A percentile compares a stretch with the other conserved stretches of the same genome.
Evolutionary conservation across 768 basidiomycete species (phyloP).

Genomic region (Suillus decipiens): DNA sequence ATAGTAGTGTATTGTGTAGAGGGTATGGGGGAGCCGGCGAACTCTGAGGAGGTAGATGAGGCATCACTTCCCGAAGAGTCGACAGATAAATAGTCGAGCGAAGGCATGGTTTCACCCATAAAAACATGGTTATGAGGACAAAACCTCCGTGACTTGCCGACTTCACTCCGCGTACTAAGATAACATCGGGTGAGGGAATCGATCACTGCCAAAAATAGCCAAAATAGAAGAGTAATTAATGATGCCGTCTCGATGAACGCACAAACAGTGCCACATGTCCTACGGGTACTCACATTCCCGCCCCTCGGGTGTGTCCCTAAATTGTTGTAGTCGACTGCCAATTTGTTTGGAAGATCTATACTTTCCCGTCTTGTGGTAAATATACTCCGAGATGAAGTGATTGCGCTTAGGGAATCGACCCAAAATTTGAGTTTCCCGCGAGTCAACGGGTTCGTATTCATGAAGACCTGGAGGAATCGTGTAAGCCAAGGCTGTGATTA

Average conservation of each 20-base stretch:
- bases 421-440: constrained; percentile 69
- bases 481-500: constrained; percentile 19
- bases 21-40: constrained; percentile 16
- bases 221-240: constrained; percentile 27
- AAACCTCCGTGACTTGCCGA: constrained; percentile 25
- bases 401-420: constrained; percentile 80
- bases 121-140: constrained; percentile 17
- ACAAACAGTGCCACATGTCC: constrained; percentile 4
- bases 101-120: constrained; percentile 18
- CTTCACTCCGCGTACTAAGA: constrained; percentile 24
- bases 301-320: constrained; percentile 72
- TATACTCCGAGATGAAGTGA: constrained; percentile 79
- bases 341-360: constrained; percentile 77
- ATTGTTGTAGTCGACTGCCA: constrained; percentile 77
- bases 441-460: constrained; percentile 73
- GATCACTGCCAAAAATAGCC: constrained; percentile 37
- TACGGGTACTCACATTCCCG: constrained; percentile 57
- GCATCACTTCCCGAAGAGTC: constrained; percentile 16
- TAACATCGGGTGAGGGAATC: constrained; percentile 37
- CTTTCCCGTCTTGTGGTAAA: constrained; percentile 67
- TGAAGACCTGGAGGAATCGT: constrained; percentile 50
- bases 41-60: constrained; percentile 21
- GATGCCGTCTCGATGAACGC: constrained; percentile 30
- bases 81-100: constrained; percentile 28
- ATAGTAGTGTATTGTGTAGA: constrained; percentile 19